A percentile compares a stretch with the other conserved stretches of the same genome.
phyloP scores from a whole-genome alignment of 495 filamentous ascomycete species.

The Astrocystis sublimbata region DNA sequence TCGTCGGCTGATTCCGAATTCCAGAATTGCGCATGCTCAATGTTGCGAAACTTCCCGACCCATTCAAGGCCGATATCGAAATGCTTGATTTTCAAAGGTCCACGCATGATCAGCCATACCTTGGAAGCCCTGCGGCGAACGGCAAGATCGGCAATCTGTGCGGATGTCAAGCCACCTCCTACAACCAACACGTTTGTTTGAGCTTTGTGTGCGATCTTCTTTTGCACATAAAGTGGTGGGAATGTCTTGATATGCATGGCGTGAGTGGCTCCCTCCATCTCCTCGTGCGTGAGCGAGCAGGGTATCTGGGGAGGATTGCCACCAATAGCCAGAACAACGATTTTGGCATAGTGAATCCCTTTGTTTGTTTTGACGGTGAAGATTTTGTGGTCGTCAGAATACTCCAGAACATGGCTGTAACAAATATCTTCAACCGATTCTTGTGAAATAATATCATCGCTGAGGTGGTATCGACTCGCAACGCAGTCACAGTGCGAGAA shows the following conservation, averaged over 20 bases:
- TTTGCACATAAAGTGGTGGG: conserved; percentile 34
- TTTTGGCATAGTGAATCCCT: conserved; percentile 47
- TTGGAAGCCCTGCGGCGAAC: conserved; percentile 53
- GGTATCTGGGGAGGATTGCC: conserved; percentile 57
- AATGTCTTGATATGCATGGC: conserved; percentile 56
- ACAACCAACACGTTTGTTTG: conserved; percentile 58
- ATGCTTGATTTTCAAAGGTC: conserved; percentile 60
- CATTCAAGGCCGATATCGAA: conserved; percentile 64
- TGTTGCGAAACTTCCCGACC: conserved; percentile 69
- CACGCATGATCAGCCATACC: conserved; percentile 60
- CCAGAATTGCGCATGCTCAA: conserved; percentile 64
- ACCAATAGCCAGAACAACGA: conserved; percentile 60
- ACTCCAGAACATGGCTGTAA: conserved; percentile 39
- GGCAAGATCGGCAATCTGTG: conserved; percentile 60
- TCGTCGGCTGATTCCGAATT: conserved; percentile 60
- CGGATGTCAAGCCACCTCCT: conserved; percentile 62
- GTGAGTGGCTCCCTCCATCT: conserved; percentile 53
- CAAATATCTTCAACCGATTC: conserved; percentile 53
- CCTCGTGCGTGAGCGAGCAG: conserved; percentile 32
- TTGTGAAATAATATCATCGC: conserved; percentile 45
- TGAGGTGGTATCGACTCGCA: conserved; percentile 53
- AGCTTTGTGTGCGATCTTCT: conserved; percentile 41
- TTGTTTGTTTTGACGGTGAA: conserved; percentile 55
- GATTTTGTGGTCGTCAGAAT: conserved; percentile 40
- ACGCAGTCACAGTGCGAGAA: conserved; percentile 57